Conservation (phyloP, 495 filamentous ascomycete species). For the Xanthoparmelia taractica region DNA sequence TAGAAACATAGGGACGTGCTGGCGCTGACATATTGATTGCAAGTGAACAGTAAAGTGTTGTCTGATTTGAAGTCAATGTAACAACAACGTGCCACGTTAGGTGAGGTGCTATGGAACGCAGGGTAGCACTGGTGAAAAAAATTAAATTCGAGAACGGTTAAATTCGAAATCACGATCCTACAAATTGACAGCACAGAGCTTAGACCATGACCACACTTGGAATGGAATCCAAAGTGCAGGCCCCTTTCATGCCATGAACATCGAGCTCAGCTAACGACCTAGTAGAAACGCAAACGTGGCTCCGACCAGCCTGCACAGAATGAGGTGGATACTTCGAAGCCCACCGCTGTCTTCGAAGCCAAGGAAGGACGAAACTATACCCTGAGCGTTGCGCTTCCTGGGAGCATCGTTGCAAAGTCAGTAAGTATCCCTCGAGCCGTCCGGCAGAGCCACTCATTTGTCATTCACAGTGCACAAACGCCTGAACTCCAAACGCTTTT, state of each 20-base stretch:
- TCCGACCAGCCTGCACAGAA: background rate
- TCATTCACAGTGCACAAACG: slow-evolving; percentile 41
- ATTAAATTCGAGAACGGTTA: no score
- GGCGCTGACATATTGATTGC: slow-evolving; percentile 20
- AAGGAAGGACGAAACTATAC: slow-evolving; percentile 42
- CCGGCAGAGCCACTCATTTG: slow-evolving; percentile 7
- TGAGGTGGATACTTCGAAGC: slow-evolving; percentile 46
- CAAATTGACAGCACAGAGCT: background rate
- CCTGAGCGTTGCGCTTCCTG: slow-evolving; percentile 50
- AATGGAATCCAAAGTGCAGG: slow-evolving; percentile 14
- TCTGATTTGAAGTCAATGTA: background rate
- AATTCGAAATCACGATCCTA: background rate
- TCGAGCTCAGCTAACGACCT: background rate
- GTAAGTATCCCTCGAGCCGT: slow-evolving; percentile 7
- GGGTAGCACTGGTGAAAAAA: slow-evolving; percentile 3
- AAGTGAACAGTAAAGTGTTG: background rate
- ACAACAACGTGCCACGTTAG: background rate
- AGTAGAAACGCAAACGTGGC: slow-evolving; percentile 18
- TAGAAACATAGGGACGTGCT: slow-evolving; percentile 25
- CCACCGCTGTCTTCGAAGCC: slow-evolving; percentile 48
- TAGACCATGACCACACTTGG: background rate
- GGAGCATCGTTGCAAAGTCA: slow-evolving; percentile 53
- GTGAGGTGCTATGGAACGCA: background rate
- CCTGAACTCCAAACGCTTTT: slow-evolving; percentile 58
- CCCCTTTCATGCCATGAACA: background rate